Conservation (phyloP, 2,329 filamentous ascomycete genomes). For the Bertia moriformis region DNA sequence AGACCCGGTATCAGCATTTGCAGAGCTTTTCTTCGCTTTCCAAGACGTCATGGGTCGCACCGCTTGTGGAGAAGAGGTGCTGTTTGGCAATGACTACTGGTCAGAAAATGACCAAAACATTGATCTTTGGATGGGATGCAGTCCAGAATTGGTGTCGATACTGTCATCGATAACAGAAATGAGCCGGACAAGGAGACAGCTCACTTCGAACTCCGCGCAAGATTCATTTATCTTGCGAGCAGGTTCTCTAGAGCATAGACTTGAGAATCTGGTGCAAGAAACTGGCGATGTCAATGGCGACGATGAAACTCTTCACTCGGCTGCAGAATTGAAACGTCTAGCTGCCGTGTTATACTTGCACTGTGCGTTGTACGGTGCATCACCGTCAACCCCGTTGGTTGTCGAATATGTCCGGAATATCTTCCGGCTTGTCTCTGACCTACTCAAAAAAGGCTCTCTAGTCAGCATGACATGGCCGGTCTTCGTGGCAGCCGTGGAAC, state of each 20-base stretch:
- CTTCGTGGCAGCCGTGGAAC: slow-evolving; percentile 25
- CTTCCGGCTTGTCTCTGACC: slow-evolving; percentile 14
- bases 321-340: slow-evolving; percentile 25
- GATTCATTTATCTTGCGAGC: slow-evolving; percentile 14
- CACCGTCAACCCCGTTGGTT: slow-evolving; percentile 18
- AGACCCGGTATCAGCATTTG: slow-evolving; percentile 14
- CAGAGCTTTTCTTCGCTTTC: slow-evolving; percentile 32
- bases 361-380: slow-evolving; percentile 25
- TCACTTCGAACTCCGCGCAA: slow-evolving; percentile 9
- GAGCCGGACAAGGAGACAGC: slow-evolving; percentile 17
- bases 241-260: slow-evolving; percentile 17
- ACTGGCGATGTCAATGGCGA: slow-evolving; percentile 11
- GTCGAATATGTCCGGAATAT: slow-evolving; percentile 14
- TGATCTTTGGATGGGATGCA: slow-evolving; percentile 31
- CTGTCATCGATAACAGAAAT: slow-evolving; percentile 30
- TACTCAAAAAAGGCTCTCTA: slow-evolving; percentile 15
- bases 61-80: slow-evolving; percentile 27
- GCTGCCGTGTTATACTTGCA: slow-evolving; percentile 28
- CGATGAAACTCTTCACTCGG: slow-evolving; percentile 15
- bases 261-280: slow-evolving; percentile 15
- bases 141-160: slow-evolving; percentile 26
- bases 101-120: slow-evolving; percentile 17
- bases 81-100: slow-evolving; percentile 32
- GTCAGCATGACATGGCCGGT: slow-evolving; percentile 24
- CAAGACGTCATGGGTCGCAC: slow-evolving; percentile 34